A percentile compares a stretch with the other conserved stretches of the same genome.
phyloP scores from a whole-genome alignment of 2,329 filamentous ascomycete genomes.

The Exophiala sideris region DNA sequence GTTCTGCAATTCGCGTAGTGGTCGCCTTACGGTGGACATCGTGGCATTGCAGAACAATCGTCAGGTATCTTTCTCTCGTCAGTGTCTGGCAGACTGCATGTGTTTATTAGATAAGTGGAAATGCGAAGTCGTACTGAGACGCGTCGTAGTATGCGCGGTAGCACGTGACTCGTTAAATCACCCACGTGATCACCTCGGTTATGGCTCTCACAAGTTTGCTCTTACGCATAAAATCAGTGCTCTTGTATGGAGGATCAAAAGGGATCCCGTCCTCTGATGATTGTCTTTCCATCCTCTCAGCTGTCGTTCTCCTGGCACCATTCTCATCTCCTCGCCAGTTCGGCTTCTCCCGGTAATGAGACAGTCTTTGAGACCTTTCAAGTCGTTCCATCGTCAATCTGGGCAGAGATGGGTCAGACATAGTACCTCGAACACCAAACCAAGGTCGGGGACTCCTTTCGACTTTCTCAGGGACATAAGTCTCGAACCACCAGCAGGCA shows the following conservation, averaged over 20 bases:
- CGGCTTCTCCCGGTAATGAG: no score
- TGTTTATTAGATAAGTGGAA: not conserved
- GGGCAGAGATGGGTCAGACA: no score
- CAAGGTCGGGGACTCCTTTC: not conserved
- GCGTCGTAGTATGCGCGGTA: not conserved
- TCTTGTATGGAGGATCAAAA: no score
- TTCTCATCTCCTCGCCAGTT: no score
- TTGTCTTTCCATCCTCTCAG: no score
- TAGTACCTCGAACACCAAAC: no score
- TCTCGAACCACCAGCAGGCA: not conserved
- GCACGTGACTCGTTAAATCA: constrained; percentile 2
- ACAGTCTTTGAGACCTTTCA: no score
- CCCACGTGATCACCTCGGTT: no score
- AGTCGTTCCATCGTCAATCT: no score
- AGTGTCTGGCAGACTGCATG: not conserved
- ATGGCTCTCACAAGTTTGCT: not conserved
- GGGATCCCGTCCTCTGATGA: no score
- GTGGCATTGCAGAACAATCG: not conserved
- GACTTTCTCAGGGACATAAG: not conserved
- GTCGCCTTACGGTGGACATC: constrained; percentile 24
- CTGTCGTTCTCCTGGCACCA: no score
- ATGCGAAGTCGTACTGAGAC: not conserved
- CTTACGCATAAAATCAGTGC: no score
- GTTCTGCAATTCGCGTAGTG: constrained; percentile 14
- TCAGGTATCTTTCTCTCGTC: not conserved